These are phyloP conservation scores for Pseudozyma pruni DNA, from an alignment of 1,284 basidiomycete species.

Conservation along the genomic window DNA sequence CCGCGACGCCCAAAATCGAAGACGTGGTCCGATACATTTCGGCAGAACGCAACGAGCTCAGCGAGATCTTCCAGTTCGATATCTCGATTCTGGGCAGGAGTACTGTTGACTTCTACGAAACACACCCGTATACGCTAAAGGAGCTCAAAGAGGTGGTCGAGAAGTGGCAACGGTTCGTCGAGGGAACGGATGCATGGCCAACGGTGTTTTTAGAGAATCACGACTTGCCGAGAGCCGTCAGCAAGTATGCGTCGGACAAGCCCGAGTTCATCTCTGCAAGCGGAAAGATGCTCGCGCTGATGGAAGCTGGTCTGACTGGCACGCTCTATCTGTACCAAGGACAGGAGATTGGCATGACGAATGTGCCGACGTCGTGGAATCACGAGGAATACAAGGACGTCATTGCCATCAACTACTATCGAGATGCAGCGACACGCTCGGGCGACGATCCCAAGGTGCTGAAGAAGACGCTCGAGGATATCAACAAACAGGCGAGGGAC, in stretches of 20 bases:
- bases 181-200: slow-evolving; percentile 36
- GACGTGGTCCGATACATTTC: slow-evolving; percentile 74
- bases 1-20: slow-evolving; percentile 67
- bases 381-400: slow-evolving; percentile 71
- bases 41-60: slow-evolving; percentile 75
- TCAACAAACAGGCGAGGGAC: slow-evolving; percentile 77
- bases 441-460: slow-evolving; percentile 65
- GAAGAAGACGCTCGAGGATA: slow-evolving; percentile 69
- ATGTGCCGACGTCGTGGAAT: slow-evolving; percentile 76
- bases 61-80: slow-evolving; percentile 74
- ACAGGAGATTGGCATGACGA: slow-evolving; percentile 74
- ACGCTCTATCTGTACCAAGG: slow-evolving; percentile 81
- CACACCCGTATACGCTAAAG: slow-evolving; percentile 72
- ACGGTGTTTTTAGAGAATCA: slow-evolving; percentile 73
- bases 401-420: slow-evolving; percentile 42
- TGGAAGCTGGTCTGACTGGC: slow-evolving; percentile 75
- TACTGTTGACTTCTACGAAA: slow-evolving; percentile 69
- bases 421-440: slow-evolving; percentile 14
- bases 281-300: slow-evolving; percentile 76
- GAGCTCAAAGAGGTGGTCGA: slow-evolving; percentile 74
- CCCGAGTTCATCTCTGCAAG: slow-evolving; percentile 72
- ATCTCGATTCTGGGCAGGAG: slow-evolving; percentile 72
- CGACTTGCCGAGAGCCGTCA: slow-evolving; percentile 74
- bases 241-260: slow-evolving; percentile 75
- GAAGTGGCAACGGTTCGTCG: slow-evolving; percentile 72